A percentile compares a stretch with the other conserved stretches of the same genome.
Evolutionary conservation across 495 filamentous ascomycete genomes (phyloP).

Genomic region (Lophiotrema nucula): DNA sequence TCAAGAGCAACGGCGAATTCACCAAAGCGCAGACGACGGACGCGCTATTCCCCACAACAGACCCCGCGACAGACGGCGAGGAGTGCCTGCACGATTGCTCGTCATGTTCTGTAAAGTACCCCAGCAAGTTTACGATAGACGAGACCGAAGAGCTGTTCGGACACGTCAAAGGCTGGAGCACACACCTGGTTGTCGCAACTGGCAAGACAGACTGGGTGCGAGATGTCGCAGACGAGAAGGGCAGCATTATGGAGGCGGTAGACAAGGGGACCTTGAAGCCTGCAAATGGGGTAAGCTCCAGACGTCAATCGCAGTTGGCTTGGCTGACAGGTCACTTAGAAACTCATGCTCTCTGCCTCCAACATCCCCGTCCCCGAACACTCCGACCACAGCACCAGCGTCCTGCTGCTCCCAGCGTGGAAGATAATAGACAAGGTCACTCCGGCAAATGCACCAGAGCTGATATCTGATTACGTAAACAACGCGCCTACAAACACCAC

Average conservation of each 20-base stretch:
- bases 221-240: conserved; percentile 85
- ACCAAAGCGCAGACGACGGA: conserved; percentile 33
- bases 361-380: conserved; percentile 79
- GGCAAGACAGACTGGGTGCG: conserved; percentile 93
- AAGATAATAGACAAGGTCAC: conserved; percentile 83
- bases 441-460: conserved; percentile 65
- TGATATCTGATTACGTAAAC: conserved; percentile 72
- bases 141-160: conserved; percentile 80
- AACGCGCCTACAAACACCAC: conserved; percentile 70
- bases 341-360: conserved; percentile 87
- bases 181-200: conserved; percentile 88
- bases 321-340: conserved; percentile 47
- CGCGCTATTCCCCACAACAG: conserved; percentile 62
- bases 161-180: conserved; percentile 81
- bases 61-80: conserved; percentile 75
- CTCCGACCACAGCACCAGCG: conserved; percentile 64
- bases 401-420: conserved; percentile 87
- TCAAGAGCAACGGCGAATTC: conserved; percentile 33
- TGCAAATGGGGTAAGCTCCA: conserved; percentile 67
- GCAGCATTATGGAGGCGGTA: conserved; percentile 93
- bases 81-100: conserved; percentile 89
- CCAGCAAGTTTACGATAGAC: conserved; percentile 72
- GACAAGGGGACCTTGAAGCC: conserved; percentile 60
- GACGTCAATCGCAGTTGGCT: neutral
- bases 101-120: conserved; percentile 75